These are phyloP conservation scores for Phytophthora melonis DNA, from an alignment of 352 stramenopile genomes.

Conservation along the genomic window DNA sequence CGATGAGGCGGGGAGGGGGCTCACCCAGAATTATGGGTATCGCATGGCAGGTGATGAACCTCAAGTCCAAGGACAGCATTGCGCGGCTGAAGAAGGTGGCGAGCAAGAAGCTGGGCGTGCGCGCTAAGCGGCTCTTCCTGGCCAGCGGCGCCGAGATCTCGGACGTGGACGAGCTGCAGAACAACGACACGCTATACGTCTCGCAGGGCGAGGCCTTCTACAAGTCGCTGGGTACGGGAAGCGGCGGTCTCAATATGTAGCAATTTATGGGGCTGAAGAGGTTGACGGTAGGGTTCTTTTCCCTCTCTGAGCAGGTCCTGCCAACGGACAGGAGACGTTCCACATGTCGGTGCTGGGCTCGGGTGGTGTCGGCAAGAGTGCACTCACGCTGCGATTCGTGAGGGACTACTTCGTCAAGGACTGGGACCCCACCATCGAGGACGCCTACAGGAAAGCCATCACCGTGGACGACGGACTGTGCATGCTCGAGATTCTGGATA, in stretches of 20 bases:
- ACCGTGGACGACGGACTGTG: conserved; percentile 86
- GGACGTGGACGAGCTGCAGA: conserved; percentile 89
- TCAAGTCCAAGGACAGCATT: conserved; percentile 78
- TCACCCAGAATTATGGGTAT: background rate
- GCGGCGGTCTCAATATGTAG: no score
- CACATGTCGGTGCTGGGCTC: conserved; percentile 90
- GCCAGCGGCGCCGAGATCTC: conserved; percentile 85
- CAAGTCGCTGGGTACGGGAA: conserved; percentile 61
- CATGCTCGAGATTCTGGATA: conserved; percentile 93
- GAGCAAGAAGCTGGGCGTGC: conserved; percentile 87
- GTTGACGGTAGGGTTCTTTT: conserved; percentile 11
- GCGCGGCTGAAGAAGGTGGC: conserved; percentile 82
- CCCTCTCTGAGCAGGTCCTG: conserved; percentile 39
- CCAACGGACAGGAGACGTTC: conserved; percentile 84
- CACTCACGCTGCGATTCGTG: conserved; percentile 91
- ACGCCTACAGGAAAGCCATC: conserved; percentile 91
- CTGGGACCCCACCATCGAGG: conserved; percentile 93
- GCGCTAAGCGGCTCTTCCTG: conserved; percentile 82
- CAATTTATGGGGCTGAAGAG: no score
- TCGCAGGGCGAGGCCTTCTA: conserved; percentile 89
- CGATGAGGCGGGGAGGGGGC: background rate
- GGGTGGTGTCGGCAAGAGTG: conserved; percentile 92
- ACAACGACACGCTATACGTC: conserved; percentile 91
- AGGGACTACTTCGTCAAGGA: conserved; percentile 92
- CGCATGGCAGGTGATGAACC: conserved; percentile 78